phyloP scores from a whole-genome alignment of 1,139 yeast species.

The Kodamaea arcana region DNA sequence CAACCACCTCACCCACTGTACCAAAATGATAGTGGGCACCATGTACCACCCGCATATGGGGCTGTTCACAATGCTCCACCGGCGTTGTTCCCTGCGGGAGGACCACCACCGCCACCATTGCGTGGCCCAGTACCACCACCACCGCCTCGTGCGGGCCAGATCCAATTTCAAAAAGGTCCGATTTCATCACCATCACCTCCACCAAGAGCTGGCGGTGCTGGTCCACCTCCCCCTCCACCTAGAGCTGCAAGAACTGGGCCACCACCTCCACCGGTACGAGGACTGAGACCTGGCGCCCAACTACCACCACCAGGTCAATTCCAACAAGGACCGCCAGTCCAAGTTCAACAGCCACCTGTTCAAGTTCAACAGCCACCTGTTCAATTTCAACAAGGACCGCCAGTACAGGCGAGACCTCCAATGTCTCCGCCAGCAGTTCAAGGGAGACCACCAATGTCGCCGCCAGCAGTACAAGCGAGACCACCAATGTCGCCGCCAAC shows the following conservation, averaged over 20 bases:
- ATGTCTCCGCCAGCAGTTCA: constrained; percentile 7
- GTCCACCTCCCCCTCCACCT: constrained; percentile 24
- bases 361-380: constrained; percentile 19
- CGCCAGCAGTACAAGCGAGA: constrained; percentile 10
- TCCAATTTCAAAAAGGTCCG: constrained; percentile 25
- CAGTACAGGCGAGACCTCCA: constrained; percentile 8
- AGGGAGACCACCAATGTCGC: constrained; percentile 17
- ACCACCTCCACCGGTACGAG: constrained; percentile 24
- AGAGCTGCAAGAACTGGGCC: constrained; percentile 16
- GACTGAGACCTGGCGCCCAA: constrained; percentile 16
- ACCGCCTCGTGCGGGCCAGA: constrained; percentile 28
- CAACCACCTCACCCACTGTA: constrained; percentile 18
- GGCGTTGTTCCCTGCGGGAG: constrained; percentile 6
- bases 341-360: constrained; percentile 18
- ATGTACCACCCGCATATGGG: constrained; percentile 3
- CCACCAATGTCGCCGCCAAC: constrained; percentile 19
- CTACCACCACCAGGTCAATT: constrained; percentile 1
- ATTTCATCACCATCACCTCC: constrained; percentile 8
- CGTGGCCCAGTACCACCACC: constrained; percentile 27
- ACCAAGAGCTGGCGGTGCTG: constrained; percentile 13
- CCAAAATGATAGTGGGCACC: constrained; percentile 1
- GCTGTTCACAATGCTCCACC: constrained; percentile 1
- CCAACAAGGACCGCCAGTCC: constrained; percentile 17
- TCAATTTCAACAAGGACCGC: constrained; percentile 16
- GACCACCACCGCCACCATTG: constrained; percentile 16